Evolutionary conservation across 768 basidiomycete genomes (phyloP).

Genomic region (Piloderma croceum): DNA sequence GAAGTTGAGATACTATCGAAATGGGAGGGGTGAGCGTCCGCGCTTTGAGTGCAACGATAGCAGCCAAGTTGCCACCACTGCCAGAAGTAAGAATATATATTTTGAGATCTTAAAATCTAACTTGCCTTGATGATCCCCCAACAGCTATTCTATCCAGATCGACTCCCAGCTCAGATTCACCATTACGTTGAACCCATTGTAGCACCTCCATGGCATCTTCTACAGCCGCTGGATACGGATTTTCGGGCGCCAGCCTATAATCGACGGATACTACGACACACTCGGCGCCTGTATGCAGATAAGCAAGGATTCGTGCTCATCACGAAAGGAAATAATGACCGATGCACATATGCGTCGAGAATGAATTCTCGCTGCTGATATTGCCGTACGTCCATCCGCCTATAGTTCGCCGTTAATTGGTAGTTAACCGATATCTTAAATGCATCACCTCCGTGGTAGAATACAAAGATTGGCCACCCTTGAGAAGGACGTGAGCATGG

Average conservation of each 20-base stretch:
- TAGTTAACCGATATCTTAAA: too few relatives aligned
- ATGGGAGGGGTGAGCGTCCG: constrained; percentile 42
- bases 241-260: constrained; percentile 30
- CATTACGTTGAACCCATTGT: constrained; percentile 52
- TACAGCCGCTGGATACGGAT: constrained; percentile 29
- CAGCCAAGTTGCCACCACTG: constrained; percentile 69
- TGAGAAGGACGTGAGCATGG: constrained; percentile 28
- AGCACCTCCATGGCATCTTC: constrained; percentile 32
- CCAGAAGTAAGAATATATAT: neutral
- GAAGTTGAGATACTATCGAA: constrained; percentile 53
- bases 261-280: constrained; percentile 26
- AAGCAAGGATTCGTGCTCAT: too few relatives aligned
- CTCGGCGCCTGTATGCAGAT: constrained; percentile 29
- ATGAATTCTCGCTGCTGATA: constrained; percentile 53
- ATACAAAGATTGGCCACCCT: constrained; percentile 72
- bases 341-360: constrained; percentile 56
- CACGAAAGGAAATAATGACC: constrained; percentile 34
- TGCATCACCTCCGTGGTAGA: constrained; percentile 68
- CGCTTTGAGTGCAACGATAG: constrained; percentile 61
- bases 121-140: constrained; percentile 68
- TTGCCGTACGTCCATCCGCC: constrained; percentile 77
- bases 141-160: constrained; percentile 56
- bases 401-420: too few relatives aligned
- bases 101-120: neutral
- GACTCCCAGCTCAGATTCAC: constrained; percentile 38